phyloP scores from a whole-genome alignment of 805 yeast species.

The Dipodascus albidus region DNA sequence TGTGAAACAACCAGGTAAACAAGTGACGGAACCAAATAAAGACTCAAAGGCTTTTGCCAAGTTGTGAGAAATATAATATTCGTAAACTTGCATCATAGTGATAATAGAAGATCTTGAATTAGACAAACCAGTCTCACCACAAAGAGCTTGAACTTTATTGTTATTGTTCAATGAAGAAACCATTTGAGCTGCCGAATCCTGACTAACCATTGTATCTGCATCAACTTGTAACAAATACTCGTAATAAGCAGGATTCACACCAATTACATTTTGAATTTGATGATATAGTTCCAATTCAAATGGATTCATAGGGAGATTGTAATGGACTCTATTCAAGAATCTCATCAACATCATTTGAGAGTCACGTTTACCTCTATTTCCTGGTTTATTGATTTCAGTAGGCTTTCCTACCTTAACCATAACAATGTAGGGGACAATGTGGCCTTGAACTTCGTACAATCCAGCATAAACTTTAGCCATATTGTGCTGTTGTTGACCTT shows the following conservation, averaged over 20 bases:
- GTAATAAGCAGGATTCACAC: conserved; percentile 45
- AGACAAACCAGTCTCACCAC: conserved; percentile 50
- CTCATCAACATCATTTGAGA: conserved; percentile 51
- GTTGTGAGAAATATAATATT: conserved; percentile 52
- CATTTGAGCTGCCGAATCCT: conserved; percentile 44
- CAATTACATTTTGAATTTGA: conserved; percentile 45
- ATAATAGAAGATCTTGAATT: conserved; percentile 42
- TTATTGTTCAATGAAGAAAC: conserved; percentile 45
- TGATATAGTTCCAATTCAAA: conserved; percentile 44
- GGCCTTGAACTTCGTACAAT: conserved; percentile 44
- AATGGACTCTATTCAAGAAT: conserved; percentile 48
- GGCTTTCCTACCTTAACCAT: conserved; percentile 53
- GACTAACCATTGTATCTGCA: conserved; percentile 50
- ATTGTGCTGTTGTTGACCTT: conserved; percentile 50
- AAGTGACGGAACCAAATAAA: conserved; percentile 51
- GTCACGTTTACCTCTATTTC: conserved; percentile 57
- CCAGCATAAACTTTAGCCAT: conserved; percentile 54
- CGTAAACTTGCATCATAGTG: conserved; percentile 52
- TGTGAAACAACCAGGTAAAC: conserved; percentile 56
- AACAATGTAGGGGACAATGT: conserved; percentile 43
- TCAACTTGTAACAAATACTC: conserved; percentile 47
- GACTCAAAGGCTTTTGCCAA: conserved; percentile 54
- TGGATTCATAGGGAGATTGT: conserved; percentile 48
- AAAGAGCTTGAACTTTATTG: conserved; percentile 44
- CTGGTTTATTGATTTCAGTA: conserved; percentile 44